Base-by-base conservation (phyloP, 2,329 filamentous ascomycete species). In the Aureobasidium sp. region DNA sequence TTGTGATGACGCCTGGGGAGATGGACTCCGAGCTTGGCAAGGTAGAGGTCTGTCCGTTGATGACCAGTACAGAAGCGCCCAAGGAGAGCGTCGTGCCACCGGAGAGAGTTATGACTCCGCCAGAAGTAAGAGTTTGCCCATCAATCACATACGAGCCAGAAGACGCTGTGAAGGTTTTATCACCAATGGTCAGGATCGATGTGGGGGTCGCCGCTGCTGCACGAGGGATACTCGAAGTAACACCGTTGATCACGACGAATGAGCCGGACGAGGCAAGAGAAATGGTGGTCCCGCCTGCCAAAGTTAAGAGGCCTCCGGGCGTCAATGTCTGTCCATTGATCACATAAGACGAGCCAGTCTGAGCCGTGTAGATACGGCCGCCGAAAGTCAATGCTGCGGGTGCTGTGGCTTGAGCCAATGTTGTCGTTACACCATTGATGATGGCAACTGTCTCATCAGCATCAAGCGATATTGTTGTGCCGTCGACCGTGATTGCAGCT, bases 221-320 rank as follows among this genome's bases (percentile, higher is more conserved):
- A 14, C 51, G 52, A n/a, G 61, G 53, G 15, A 59, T 55, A 4
- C 57, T 60, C 3, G 63, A 61, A 1, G 61, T 58, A 6, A 53
- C 3, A 12, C 74, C 74, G 34, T 73, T 74, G 41, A 79, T 64
- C 6, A 79, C 72, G 1, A 79, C 63, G 27, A 72, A 73, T 4
- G 71, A 71, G 27, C 75, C 77, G 5, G 68, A 73, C 0, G 72
- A 66, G 2, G 65, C 76, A 17, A 74, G 68, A 39, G 61, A 67
- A n/a, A 65, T 39, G 2, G 53, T 61, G 14, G 63, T 62, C 9
- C 61, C 62, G 12, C 34, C 64, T 45, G 51, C 44, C 20, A 63
- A 12, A n/a, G 61, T 61, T 14, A 61, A 39, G 5, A 58, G 34
- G 29, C 63, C 60, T 36, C 64, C 64, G 6, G 61, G 56, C 8